Conservation (phyloP, 805 yeast species). For the Myxozyma neotropica region DNA sequence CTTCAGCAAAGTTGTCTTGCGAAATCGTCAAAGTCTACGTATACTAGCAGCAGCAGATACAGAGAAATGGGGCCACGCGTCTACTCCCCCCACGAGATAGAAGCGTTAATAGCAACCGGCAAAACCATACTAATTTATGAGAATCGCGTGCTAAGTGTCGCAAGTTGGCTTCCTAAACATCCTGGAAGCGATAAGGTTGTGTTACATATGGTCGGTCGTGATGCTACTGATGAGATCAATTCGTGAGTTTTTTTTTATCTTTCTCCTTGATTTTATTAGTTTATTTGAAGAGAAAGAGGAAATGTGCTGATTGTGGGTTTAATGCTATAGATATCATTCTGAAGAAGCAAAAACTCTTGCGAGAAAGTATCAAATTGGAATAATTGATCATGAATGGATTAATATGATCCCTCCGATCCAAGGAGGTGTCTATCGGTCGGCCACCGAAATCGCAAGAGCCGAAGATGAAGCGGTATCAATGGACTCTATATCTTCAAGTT, state of each 20-base stretch:
- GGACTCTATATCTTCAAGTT: constrained; percentile 11
- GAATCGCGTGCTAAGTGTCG: constrained; percentile 61
- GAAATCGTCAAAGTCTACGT: too few species aligned
- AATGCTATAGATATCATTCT: constrained; percentile 54
- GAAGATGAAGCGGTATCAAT: constrained; percentile 18
- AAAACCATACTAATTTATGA: constrained; percentile 70
- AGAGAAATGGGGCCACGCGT: constrained; percentile 23
- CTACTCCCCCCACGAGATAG: constrained; percentile 53
- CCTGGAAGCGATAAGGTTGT: constrained; percentile 92
- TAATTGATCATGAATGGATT: constrained; percentile 64
- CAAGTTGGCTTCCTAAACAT: constrained; percentile 70
- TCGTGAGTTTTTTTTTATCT: constrained; percentile 46
- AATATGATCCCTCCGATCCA: constrained; percentile 86
- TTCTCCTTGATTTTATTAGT: too few species aligned
- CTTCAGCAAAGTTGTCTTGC: too few species aligned
- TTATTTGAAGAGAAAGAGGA: background rate
- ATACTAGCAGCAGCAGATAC: too few species aligned
- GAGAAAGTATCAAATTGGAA: constrained; percentile 65
- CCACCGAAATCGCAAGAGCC: constrained; percentile 1
- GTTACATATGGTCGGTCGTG: constrained; percentile 81
- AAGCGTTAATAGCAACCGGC: constrained; percentile 65
- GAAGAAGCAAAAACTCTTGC: constrained; percentile 58
- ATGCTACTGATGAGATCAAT: constrained; percentile 88
- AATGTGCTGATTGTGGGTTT: background rate
- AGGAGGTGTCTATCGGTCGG: constrained; percentile 57